Conservation (phyloP, 75 land plant genomes). For the Adiantum capillusveneris region DNA sequence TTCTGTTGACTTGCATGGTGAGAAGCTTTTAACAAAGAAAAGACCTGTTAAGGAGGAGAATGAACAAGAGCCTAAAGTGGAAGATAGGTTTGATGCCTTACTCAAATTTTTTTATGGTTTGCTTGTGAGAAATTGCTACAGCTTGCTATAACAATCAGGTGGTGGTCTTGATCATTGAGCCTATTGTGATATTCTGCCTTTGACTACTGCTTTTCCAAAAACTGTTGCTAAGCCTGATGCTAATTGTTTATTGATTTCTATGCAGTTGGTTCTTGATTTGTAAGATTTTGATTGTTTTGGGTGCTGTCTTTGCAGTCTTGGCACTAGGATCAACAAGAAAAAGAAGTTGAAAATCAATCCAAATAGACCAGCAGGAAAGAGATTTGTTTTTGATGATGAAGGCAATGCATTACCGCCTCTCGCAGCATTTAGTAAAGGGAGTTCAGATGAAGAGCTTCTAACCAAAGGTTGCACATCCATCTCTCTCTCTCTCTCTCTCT, state of each 20-base stretch:
- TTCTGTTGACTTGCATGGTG: neutral
- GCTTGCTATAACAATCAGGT: no score
- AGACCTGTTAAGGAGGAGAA: constrained; percentile 11
- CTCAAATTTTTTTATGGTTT: no score
- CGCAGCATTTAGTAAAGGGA: constrained; percentile 49
- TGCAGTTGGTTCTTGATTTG: no score
- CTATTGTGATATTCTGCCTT: no score
- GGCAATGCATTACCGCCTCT: constrained; percentile 69
- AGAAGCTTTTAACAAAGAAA: constrained; percentile 31
- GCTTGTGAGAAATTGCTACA: no score
- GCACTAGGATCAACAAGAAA: constrained; percentile 50
- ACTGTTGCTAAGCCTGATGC: no score
- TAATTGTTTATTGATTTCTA: no score
- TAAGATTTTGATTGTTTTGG: no score
- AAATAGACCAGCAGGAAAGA: constrained; percentile 57
- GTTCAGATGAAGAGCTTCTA: constrained; percentile 11
- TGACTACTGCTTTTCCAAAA: no score
- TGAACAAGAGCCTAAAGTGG: constrained; percentile 12
- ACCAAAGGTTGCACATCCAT: constrained; percentile 2
- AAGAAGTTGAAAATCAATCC: constrained; percentile 90
- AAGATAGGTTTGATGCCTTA: constrained; percentile 4
- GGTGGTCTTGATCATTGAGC: no score
- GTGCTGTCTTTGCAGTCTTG: no score
- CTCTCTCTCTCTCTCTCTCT: neutral
- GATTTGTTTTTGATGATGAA: constrained; percentile 85